These are phyloP conservation scores for Peronospora farinosa DNA, from an alignment of 352 stramenopile genomes.

Conservation along the genomic window DNA sequence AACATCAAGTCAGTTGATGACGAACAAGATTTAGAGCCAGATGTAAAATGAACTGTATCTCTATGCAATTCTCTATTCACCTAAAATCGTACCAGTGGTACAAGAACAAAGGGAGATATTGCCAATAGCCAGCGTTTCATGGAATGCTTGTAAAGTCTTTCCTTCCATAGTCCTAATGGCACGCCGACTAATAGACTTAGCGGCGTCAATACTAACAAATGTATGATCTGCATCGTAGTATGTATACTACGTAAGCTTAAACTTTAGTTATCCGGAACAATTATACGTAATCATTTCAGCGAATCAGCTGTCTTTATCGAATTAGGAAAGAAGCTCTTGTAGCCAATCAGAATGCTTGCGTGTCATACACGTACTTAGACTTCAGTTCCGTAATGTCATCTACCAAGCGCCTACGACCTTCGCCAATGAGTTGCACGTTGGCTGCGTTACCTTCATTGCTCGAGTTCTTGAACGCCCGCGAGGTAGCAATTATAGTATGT, in stretches of 20 bases:
- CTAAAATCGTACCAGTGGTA: slow-evolving; percentile 31
- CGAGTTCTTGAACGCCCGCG: slow-evolving; percentile 41
- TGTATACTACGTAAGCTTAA: not conserved
- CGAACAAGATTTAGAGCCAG: not conserved
- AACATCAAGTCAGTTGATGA: slow-evolving; percentile 1
- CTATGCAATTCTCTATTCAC: not conserved
- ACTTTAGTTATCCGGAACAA: not conserved
- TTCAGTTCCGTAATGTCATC: too few species aligned
- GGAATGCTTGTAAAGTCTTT: slow-evolving; percentile 37
- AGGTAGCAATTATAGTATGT: slow-evolving; percentile 31
- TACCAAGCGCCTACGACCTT: not conserved
- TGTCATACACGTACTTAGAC: too few species aligned
- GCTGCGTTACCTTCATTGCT: slow-evolving; percentile 42
- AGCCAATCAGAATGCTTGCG: too few species aligned
- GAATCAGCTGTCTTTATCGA: too few species aligned
- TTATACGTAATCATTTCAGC: slow-evolving; percentile 2
- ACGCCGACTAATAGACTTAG: slow-evolving; percentile 41
- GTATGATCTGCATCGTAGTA: slow-evolving; percentile 14
- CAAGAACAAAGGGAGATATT: slow-evolving; percentile 34
- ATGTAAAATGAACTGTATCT: not conserved
- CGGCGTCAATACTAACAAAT: slow-evolving; percentile 33
- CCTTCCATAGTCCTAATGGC: slow-evolving; percentile 46
- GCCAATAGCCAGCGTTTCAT: slow-evolving; percentile 38
- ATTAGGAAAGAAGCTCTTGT: too few species aligned
- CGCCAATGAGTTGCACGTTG: too few species aligned